Evolutionary conservation across 352 stramenopile species (phyloP).

Genomic region (Globisporangium ultimum): DNA sequence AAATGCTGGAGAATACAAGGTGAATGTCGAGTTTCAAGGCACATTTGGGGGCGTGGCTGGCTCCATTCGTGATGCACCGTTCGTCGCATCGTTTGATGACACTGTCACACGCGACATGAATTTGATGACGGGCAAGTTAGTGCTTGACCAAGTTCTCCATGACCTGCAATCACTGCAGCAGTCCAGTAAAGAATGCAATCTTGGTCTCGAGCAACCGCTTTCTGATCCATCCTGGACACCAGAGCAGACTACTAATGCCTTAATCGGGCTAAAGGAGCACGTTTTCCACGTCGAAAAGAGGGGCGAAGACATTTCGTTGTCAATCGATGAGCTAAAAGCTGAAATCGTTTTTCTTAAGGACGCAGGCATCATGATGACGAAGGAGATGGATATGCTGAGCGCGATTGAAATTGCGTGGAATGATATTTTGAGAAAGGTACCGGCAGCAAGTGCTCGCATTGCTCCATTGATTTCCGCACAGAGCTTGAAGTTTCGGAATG

Average conservation of each 20-base stretch:
- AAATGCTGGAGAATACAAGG: constrained; percentile 75
- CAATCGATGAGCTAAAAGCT: constrained; percentile 63
- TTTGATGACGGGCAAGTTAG: constrained; percentile 76
- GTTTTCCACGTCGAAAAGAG: constrained; percentile 78
- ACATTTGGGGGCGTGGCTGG: constrained; percentile 90
- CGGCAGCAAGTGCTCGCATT: constrained; percentile 59
- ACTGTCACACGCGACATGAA: constrained; percentile 81
- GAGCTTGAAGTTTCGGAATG: constrained; percentile 56
- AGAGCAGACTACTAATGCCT: constrained; percentile 53
- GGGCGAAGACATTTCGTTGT: constrained; percentile 52
- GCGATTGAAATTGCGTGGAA: constrained; percentile 55
- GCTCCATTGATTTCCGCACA: constrained; percentile 59
- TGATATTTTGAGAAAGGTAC: constrained; percentile 64
- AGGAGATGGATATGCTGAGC: constrained; percentile 52
- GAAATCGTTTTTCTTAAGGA: constrained; percentile 68
- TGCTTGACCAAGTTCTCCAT: constrained; percentile 64
- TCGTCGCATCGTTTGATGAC: constrained; percentile 76
- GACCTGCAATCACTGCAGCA: constrained; percentile 63
- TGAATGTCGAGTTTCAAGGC: constrained; percentile 89
- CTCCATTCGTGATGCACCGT: constrained; percentile 89
- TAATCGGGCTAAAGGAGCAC: constrained; percentile 76
- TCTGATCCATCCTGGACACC: constrained; percentile 53
- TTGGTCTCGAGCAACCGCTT: constrained; percentile 69
- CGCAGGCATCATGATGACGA: constrained; percentile 44
- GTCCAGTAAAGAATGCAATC: constrained; percentile 61